These are phyloP conservation scores for Poa pratensis DNA, from an alignment of 176 grass and related monocot genomes.

Conservation along the genomic window DNA sequence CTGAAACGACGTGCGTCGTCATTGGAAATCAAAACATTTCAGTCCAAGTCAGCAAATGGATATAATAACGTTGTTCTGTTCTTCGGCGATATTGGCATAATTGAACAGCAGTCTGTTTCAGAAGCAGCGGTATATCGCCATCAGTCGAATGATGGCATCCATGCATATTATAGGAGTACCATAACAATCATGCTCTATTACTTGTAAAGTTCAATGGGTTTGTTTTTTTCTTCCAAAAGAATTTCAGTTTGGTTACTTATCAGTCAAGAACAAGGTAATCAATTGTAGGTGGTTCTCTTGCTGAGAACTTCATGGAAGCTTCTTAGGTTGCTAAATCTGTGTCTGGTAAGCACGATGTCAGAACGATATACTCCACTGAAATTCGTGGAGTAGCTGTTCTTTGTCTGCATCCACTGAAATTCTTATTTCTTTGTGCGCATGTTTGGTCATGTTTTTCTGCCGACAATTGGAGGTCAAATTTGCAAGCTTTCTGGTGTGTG, in stretches of 20 bases:
- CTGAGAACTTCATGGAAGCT: slow-evolving; percentile 22
- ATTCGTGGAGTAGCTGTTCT: not conserved
- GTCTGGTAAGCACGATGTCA: not conserved
- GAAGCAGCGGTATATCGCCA: not conserved
- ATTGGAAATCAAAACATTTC: not conserved
- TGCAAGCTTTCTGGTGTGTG: not conserved
- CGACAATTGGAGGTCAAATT: not conserved
- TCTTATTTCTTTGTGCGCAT: not conserved
- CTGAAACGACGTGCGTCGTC: not conserved
- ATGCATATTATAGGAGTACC: slow-evolving; percentile 10
- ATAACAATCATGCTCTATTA: not conserved
- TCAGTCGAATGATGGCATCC: not conserved
- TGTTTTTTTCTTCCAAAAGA: not conserved
- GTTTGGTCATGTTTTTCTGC: slow-evolving; percentile 1
- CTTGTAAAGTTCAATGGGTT: not conserved
- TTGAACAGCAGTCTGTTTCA: slow-evolving; percentile 3
- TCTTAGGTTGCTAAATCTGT: not conserved
- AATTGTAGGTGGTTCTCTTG: not conserved
- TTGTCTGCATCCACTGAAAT: not conserved
- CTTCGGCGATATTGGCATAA: not conserved
- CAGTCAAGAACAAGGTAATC: not conserved
- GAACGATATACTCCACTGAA: not conserved
- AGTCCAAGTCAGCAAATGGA: not conserved
- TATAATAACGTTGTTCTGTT: not conserved
- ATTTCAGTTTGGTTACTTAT: not conserved